A percentile compares a stretch with the other conserved stretches of the same genome.
These are phyloP conservation scores for Trametes sp. DNA, from an alignment of 1,284 basidiomycete species.

Conservation along the genomic window DNA sequence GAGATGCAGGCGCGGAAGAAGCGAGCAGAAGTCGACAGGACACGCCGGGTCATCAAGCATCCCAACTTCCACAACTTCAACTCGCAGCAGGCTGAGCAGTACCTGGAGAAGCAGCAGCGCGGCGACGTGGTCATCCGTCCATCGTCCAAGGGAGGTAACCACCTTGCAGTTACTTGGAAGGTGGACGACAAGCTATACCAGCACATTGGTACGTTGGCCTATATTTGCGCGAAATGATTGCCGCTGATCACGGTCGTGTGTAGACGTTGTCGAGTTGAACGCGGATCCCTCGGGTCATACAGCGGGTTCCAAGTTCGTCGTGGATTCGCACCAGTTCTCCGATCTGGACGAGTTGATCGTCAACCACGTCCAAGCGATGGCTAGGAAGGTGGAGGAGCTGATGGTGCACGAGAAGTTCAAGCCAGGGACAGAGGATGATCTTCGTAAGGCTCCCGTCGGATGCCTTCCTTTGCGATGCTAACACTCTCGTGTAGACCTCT, in stretches of 20 bases:
- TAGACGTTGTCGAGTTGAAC: conserved; percentile 90
- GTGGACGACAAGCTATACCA: conserved; percentile 97
- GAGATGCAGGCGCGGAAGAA: conserved; percentile 87
- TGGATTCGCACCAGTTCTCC: conserved; percentile 88
- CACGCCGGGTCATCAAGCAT: conserved; percentile 93
- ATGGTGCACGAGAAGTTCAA: conserved; percentile 98
- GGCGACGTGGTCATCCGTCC: conserved; percentile 97
- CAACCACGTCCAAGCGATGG: conserved; percentile 96
- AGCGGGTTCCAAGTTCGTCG: conserved; percentile 78
- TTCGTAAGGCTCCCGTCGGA: conserved; percentile 66
- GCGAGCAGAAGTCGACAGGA: conserved; percentile 77
- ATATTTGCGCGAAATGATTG: too few relatives aligned
- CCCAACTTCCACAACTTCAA: conserved; percentile 99
- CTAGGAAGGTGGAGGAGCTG: conserved; percentile 93
- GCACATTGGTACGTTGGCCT: conserved; percentile 81
- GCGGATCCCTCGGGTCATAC: conserved; percentile 73
- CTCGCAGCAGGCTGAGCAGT: conserved; percentile 88
- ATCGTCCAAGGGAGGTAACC: conserved; percentile 92
- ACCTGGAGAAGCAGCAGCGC: conserved; percentile 89
- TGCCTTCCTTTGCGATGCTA: conserved; percentile 10
- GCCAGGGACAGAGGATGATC: conserved; percentile 84
- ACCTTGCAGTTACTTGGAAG: conserved; percentile 99
- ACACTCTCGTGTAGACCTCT: conserved; percentile 66
- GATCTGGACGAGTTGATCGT: conserved; percentile 99
- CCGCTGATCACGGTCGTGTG: neutral